A percentile compares a stretch with the other conserved stretches of the same genome.
Evolutionary conservation across 2,329 filamentous ascomycete genomes (phyloP).

Genomic region (Aureobasidium musti): DNA sequence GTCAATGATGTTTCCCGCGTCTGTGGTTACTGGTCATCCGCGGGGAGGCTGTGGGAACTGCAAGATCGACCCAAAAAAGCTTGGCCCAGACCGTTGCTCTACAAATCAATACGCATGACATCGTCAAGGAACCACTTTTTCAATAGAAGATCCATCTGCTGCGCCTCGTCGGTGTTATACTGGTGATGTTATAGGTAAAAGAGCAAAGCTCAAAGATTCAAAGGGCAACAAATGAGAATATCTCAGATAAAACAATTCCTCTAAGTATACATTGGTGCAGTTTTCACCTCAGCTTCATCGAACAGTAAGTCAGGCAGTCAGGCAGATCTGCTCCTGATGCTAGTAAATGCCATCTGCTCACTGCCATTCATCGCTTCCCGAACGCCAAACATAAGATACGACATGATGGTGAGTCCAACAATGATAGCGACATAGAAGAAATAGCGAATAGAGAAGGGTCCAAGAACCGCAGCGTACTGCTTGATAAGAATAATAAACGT

Average conservation of each 20-base stretch:
- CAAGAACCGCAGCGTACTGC: constrained; percentile 6
- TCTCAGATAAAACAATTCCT: not conserved
- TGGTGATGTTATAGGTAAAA: not conserved
- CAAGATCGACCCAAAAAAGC: constrained; percentile 21
- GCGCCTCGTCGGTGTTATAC: constrained; percentile 14
- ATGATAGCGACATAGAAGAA: not conserved
- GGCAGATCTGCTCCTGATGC: not conserved
- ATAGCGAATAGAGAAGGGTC: not conserved
- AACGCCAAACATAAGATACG: constrained; percentile 1
- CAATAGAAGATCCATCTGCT: not conserved
- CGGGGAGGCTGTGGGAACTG: constrained; percentile 4
- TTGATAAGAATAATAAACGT: not conserved
- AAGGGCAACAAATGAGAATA: not conserved
- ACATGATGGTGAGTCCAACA: not conserved
- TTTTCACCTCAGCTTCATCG: not conserved
- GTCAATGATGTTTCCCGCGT: not conserved
- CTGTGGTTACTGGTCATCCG: constrained; percentile 9
- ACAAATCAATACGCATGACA: constrained; percentile 20
- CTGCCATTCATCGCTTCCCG: not conserved
- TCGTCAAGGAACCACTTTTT: constrained; percentile 15
- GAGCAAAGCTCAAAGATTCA: not conserved
- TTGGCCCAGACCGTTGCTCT: constrained; percentile 12
- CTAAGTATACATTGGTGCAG: constrained; percentile 16
- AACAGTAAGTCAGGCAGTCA: not conserved
- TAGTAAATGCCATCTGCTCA: not conserved